Base-by-base conservation (phyloP, 768 basidiomycete species). In the Suillus americanus region DNA sequence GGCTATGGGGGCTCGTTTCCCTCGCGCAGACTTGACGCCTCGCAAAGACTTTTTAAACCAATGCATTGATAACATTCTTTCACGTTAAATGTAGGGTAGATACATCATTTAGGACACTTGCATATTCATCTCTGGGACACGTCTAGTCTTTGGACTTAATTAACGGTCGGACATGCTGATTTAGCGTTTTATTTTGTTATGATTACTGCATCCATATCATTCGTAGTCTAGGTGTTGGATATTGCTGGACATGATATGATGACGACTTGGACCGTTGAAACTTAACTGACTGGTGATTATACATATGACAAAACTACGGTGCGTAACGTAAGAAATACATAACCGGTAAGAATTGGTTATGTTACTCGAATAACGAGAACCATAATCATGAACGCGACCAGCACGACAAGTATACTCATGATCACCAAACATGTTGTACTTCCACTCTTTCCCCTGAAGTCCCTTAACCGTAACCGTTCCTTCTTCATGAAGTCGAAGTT, bases 371-470 rank as follows among this genome's bases (percentile, higher is more conserved):
- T 92, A 45, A 94, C 66, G 56, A 87, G 80, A 65, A 94, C 85
- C 85, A 89, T 91, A 18, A 89, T 38, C 60, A 90, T 70, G 67
- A 91, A 97, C 8, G 91, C 78, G 20, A 91, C 71, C 13, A 86
- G 68, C 3, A 94, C 95, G 5, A 85, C 81, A 3, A 90, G 13
- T 9, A 97, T 75, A 57, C 89, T 82, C 33, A 83, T 81, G 2
- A 93, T 65, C 10, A 86, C 83, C 72, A 93, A 70, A 73, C 92
- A 94, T 0, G 91, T 94, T 67, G 90, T 93, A 18, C 85, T 79
- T 33, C 86, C 78, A 50, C 86, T 87, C 79, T 86, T 90, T 28
- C 83, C 84, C 4, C 83, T 77, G 51, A 90, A 85, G 65, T 86
- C 85, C 63, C 86, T 78, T 64, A 94, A 73, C 62, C 88, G 80